Base-by-base conservation (phyloP, 306 rosid genomes). In the Rosa persica region DNA sequence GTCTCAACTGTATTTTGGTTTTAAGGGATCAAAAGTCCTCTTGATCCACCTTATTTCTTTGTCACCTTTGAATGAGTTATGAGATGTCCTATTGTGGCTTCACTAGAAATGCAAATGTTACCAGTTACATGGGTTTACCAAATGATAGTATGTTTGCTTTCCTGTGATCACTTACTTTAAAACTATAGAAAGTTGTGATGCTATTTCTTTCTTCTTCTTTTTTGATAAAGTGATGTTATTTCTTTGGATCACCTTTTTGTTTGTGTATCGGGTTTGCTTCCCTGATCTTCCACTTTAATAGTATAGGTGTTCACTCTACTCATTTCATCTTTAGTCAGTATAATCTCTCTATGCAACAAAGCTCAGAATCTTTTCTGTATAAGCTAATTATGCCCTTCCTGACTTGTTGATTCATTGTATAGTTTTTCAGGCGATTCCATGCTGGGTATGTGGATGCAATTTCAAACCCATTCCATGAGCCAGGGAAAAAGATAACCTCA, bases 351-450 rank as follows among this genome's bases (percentile, higher is more conserved):
- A 39, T 73, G 49, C 13, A 20, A 15, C 48, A 23, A 43, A 11
- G 46, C 62, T 67, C 67, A 27, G 19, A 10, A 34, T 64, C 10
- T 30, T 64, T 64, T 34, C 42, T 30, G 0, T 15, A 16, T 15
- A 34, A 12, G 43, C 69, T 34, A 19, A 19, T 39, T 43, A 44
- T 20, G 13, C 46, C 1, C 48, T 17, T 17, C 36, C 81, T 77
- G 47, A 81, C 79, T 70, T 73, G 80, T 76, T 70, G 44, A 52
- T 74, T 48, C 64, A 23, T 70, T 70, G 3, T 47, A 9, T 87
- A 93, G 99, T 94, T 90, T 89, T 92, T 94, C 90, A 77, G 96
- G 86, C 90, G 88, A 84, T 94, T 92, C 79, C 97, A 90, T 83
- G 88, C 92, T 15, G 96, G 94, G 68, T 94, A 92, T 74, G 98